Percentiles rank a stretch among this genome's conserved stretches.
Evolutionary conservation across 495 filamentous ascomycete genomes (phyloP).

Genomic region (Schizothecium vesticola): DNA sequence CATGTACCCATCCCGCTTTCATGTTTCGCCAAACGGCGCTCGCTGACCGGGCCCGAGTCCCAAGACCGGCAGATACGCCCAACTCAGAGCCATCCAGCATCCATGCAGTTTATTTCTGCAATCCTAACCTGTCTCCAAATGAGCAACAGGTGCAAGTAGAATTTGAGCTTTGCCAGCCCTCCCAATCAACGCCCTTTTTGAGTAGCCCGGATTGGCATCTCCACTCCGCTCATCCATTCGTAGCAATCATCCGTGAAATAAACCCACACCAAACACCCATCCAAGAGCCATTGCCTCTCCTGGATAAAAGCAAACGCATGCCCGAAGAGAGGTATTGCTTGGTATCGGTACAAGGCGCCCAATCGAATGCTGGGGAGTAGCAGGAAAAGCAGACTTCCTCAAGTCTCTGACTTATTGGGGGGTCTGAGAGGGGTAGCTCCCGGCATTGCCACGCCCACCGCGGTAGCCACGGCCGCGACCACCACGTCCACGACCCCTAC

Average conservation of each 20-base stretch:
- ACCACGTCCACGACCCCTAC: slow-evolving; percentile 64
- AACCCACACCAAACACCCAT: background rate
- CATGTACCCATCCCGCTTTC: background rate
- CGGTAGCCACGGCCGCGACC: slow-evolving; percentile 48
- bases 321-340: background rate
- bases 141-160: background rate
- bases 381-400: background rate
- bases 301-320: background rate
- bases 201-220: background rate
- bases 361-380: background rate
- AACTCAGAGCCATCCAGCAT: background rate
- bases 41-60: background rate
- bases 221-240: background rate
- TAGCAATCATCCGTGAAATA: background rate
- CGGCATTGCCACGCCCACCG: slow-evolving; percentile 35
- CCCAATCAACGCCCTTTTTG: background rate
- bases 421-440: background rate
- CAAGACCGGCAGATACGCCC: background rate
- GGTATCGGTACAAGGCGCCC: background rate
- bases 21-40: background rate
- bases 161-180: background rate
- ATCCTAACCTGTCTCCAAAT: background rate
- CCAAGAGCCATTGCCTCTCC: background rate
- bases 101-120: background rate
- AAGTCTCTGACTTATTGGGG: background rate